Percentiles rank a stretch among this genome's conserved stretches.
Conservation (phyloP, 2,329 filamentous ascomycete genomes). For the Rhinocladiella similis region DNA sequence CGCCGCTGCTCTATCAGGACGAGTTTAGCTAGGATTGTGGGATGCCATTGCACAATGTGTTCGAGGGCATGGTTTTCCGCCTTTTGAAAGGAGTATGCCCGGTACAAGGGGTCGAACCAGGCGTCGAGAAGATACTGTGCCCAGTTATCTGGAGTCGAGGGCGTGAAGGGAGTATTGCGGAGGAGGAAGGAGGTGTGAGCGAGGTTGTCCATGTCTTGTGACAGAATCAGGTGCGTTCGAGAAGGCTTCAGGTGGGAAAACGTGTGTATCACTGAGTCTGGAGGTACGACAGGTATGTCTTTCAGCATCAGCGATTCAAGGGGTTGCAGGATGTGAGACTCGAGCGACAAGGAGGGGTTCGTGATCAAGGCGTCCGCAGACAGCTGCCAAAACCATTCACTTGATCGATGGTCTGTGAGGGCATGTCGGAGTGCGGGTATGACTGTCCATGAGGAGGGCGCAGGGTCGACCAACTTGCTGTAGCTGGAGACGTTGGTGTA, state of each 20-base stretch:
- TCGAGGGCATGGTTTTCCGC: slow-evolving; percentile 89
- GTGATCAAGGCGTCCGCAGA: slow-evolving; percentile 85
- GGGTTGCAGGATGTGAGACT: slow-evolving; percentile 68
- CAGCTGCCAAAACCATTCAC: slow-evolving; percentile 82
- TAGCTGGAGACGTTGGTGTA: slow-evolving; percentile 66
- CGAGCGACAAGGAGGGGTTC: slow-evolving; percentile 70
- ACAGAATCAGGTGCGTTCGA: slow-evolving; percentile 77
- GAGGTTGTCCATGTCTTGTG: slow-evolving; percentile 81
- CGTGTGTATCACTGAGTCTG: slow-evolving; percentile 95
- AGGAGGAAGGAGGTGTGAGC: slow-evolving; percentile 76
- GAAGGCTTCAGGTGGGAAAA: slow-evolving; percentile 77
- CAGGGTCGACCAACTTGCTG: slow-evolving; percentile 39
- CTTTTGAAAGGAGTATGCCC: slow-evolving; percentile 94
- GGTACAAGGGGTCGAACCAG: slow-evolving; percentile 94
- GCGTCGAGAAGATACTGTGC: slow-evolving; percentile 88
- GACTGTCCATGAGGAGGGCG: slow-evolving; percentile 57
- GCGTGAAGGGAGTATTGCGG: slow-evolving; percentile 38
- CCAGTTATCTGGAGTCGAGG: slow-evolving; percentile 67
- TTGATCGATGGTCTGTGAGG: slow-evolving; percentile 74
- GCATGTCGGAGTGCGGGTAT: slow-evolving; percentile 88
- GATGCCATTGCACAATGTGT: slow-evolving; percentile 93
- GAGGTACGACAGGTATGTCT: slow-evolving; percentile 84
- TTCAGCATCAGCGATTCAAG: slow-evolving; percentile 80
- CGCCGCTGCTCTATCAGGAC: slow-evolving; percentile 83
- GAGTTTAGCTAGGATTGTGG: slow-evolving; percentile 86